Percentiles rank a stretch among this genome's conserved stretches.
phyloP scores from a whole-genome alignment of 1,284 basidiomycete species.

The Cerioporus squamosus region DNA sequence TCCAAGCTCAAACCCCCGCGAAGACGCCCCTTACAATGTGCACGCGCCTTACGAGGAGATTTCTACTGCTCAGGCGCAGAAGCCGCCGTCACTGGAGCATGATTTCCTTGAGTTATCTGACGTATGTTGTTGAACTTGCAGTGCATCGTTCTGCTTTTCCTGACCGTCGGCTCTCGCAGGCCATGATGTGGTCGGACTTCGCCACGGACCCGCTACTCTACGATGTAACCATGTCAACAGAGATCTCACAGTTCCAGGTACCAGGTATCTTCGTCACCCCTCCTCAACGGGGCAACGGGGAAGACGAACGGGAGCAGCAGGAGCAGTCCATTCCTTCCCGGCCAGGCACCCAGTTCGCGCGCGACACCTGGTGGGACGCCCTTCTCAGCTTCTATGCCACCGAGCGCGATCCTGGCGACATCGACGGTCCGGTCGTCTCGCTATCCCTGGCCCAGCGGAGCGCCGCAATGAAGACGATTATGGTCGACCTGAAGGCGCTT shows the following conservation, averaged over 20 bases:
- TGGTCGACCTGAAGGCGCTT: slow-evolving; percentile 62
- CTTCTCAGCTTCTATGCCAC: slow-evolving; percentile 62
- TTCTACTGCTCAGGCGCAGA: too few relatives aligned
- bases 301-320: neutral
- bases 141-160: neutral
- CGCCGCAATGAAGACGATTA: slow-evolving; percentile 46
- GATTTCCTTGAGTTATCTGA: neutral
- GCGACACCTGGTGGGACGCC: slow-evolving; percentile 80
- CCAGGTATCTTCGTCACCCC: slow-evolving; percentile 1
- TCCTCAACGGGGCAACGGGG: neutral
- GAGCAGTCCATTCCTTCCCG: slow-evolving; percentile 27
- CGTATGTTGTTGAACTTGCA: slow-evolving; percentile 4
- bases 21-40: neutral
- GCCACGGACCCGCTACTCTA: slow-evolving; percentile 11
- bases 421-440: slow-evolving; percentile 33
- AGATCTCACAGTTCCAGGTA: neutral
- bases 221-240: neutral
- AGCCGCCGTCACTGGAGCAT: neutral
- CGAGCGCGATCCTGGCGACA: slow-evolving; percentile 27
- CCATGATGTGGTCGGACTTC: slow-evolving; percentile 4
- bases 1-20: neutral
- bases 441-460: slow-evolving; percentile 51
- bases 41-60: too few relatives aligned
- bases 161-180: neutral
- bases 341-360: slow-evolving; percentile 65